A percentile compares a stretch with the other conserved stretches of the same genome.
These are phyloP conservation scores for Xylaria sp. DNA, from an alignment of 2,329 filamentous ascomycete genomes.

Conservation along the genomic window DNA sequence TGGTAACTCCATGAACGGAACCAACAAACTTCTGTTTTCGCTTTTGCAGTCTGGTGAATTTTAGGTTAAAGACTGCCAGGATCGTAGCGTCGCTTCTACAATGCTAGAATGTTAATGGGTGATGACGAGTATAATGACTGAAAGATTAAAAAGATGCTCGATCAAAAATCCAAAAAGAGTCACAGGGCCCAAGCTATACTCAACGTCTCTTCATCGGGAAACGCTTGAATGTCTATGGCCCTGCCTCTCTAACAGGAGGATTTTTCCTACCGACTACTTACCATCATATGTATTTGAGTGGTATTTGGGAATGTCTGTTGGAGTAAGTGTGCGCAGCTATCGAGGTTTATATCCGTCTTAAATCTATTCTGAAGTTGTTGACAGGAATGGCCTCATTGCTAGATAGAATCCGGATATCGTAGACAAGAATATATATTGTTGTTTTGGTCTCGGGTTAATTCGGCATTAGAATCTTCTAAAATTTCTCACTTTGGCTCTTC, in stretches of 20 bases:
- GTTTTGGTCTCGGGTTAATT: conserved; percentile 6
- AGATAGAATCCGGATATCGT: neutral
- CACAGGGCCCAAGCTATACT: neutral
- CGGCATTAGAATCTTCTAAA: neutral
- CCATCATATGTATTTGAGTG: neutral
- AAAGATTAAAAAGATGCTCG: neutral
- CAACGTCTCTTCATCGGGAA: neutral
- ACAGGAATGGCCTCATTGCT: neutral
- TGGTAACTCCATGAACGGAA: neutral
- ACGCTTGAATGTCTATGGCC: neutral
- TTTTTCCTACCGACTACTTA: neutral
- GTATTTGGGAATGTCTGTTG: neutral
- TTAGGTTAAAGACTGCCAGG: neutral
- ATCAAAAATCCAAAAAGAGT: neutral
- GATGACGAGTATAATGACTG: neutral
- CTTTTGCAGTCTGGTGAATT: neutral
- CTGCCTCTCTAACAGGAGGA: neutral
- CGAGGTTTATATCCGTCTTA: neutral
- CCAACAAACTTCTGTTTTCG: neutral
- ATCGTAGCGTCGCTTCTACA: neutral
- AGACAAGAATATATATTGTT: neutral
- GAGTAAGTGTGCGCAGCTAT: neutral
- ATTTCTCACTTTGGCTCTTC: neutral
- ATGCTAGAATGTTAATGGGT: neutral
- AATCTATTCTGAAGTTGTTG: neutral